Evolutionary conservation across 306 rosid genomes (phyloP), one percentile per base, ranked within the genome.

Genomic region (Lathyrus oleraceus): DNA sequence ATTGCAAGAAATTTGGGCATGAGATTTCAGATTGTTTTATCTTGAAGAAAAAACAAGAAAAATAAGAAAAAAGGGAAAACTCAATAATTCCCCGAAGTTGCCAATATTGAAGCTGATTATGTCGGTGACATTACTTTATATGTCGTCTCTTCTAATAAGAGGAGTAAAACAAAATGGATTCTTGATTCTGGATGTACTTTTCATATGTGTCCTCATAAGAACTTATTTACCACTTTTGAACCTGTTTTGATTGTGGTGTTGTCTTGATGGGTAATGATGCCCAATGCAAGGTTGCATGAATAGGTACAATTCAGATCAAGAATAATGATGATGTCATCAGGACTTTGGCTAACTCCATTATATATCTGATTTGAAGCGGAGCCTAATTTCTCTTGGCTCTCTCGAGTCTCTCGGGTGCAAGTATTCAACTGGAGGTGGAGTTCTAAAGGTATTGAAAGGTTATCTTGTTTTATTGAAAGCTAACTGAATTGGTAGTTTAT

Each of bases 331-430:
- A 14, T 10, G 44, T 39, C 2, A 14, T 39, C 44, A 39, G 44
- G 44, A 39, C 44, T 10, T 10, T 39, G 44, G 4, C 44, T 39
- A 39, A 39, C 1, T 36, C 10, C 40, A 10, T 1, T 36, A 36
- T 36, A 36, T 36, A 36, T 10, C 40, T 36, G 40, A 36, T 36
- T 36, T 36, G 10, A 36, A 36, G 40, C 40, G 40, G 0, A 36
- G 7, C 40, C 7, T 36, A 36, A 36, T 36, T 36, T 36, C 40
- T 36, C 56, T 49, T 49, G 10, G 8, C 56, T 15, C 23, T 48
- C 54, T 48, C 11, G 57, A 49, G 57, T 49, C 57, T 49, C 57
- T 49, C 27, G 57, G 11, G 57, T 49, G 25, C 57, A 48, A 16
- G 23, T 48, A 48, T 11, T 48, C 21, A 15, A 11, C 21, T 5